Percentiles rank a stretch among this genome's conserved stretches.
Evolutionary conservation across 78 protist species (phyloP).

Genomic region (Polysphondylium violaceum): DNA sequence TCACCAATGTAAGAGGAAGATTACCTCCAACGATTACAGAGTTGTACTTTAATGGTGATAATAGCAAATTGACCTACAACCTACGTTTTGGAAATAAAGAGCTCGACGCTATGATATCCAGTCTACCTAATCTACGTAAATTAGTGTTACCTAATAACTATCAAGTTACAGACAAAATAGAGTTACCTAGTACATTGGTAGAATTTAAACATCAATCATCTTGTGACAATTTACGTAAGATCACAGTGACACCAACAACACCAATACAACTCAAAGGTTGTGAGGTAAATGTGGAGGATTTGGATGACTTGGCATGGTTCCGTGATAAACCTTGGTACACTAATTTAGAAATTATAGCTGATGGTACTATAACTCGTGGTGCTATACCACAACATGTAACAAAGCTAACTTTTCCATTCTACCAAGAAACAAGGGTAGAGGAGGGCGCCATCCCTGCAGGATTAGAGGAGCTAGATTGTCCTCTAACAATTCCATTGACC

Average conservation of each 20-base stretch:
- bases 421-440: not conserved
- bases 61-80: too few relatives aligned
- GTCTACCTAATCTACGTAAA: too few relatives aligned
- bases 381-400: not conserved
- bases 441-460: not conserved
- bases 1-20: too few relatives aligned
- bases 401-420: not conserved
- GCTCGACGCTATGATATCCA: too few relatives aligned
- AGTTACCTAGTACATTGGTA: not conserved
- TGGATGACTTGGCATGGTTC: not conserved
- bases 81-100: too few relatives aligned
- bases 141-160: not conserved
- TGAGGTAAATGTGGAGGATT: not conserved
- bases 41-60: too few relatives aligned
- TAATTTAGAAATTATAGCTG: not conserved
- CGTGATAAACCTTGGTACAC: not conserved
- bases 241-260: not conserved
- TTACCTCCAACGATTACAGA: too few relatives aligned
- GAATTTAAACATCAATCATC: not conserved
- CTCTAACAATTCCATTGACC: not conserved
- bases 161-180: not conserved
- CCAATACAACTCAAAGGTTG: not conserved
- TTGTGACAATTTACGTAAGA: not conserved
- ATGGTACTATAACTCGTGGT: not conserved
- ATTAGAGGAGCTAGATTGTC: not conserved